A percentile compares a stretch with the other conserved stretches of the same genome.
Conservation (phyloP, 306 rosid species). For the Quercus parvula region DNA sequence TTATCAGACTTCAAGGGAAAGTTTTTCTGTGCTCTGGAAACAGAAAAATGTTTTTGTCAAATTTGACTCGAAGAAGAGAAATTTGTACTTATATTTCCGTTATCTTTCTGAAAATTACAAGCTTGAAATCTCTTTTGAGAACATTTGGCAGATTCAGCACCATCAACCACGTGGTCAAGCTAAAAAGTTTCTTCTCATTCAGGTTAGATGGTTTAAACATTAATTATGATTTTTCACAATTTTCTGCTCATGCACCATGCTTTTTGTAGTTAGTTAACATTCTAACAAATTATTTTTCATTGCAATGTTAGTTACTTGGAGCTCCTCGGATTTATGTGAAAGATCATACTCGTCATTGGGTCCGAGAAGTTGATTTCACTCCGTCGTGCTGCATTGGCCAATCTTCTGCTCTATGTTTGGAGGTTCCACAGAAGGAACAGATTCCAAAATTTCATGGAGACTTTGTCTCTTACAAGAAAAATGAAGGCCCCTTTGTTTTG, state of each 20-base stretch:
- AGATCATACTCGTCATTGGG: conserved; percentile 53
- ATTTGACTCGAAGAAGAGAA: conserved; percentile 32
- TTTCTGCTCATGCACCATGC: neutral
- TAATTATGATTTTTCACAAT: neutral
- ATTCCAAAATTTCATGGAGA: conserved; percentile 54
- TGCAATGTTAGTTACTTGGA: conserved; percentile 45
- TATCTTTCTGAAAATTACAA: conserved; percentile 27
- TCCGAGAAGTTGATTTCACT: conserved; percentile 70
- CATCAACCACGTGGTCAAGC: conserved; percentile 35
- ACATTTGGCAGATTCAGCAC: conserved; percentile 60
- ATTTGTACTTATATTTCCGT: conserved; percentile 27
- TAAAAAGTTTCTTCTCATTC: conserved; percentile 55
- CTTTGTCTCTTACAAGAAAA: conserved; percentile 51
- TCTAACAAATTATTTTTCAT: too few relatives aligned
- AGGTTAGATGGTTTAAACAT: conserved; percentile 33
- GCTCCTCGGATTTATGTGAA: conserved; percentile 64
- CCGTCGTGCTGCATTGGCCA: conserved; percentile 49
- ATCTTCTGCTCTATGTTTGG: conserved; percentile 61
- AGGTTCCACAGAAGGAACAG: conserved; percentile 38
- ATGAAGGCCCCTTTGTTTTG: conserved; percentile 23
- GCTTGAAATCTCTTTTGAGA: conserved; percentile 56
- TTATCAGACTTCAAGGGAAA: conserved; percentile 38
- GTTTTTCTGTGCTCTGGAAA: conserved; percentile 51
- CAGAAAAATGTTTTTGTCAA: conserved; percentile 30
- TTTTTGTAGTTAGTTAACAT: too few relatives aligned